These are phyloP conservation scores for Xerocomus potaroensis DNA, from an alignment of 768 basidiomycete genomes.

Conservation along the genomic window DNA sequence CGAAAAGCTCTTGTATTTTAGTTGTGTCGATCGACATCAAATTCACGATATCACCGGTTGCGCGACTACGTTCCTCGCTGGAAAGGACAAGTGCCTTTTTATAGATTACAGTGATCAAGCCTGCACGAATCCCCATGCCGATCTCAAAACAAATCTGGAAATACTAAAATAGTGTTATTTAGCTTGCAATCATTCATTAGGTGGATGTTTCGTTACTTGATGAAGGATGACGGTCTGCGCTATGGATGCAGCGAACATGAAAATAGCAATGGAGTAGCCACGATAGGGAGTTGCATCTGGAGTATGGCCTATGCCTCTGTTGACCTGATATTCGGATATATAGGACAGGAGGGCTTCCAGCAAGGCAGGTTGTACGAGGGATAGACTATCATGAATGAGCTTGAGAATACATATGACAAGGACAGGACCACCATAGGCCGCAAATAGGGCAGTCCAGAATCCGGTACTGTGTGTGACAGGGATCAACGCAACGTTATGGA, in stretches of 20 bases:
- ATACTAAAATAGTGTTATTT: no score
- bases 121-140: conserved; percentile 92
- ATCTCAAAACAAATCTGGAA: conserved; percentile 81
- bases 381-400: conserved; percentile 71
- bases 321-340: conserved; percentile 70
- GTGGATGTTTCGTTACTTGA: conserved; percentile 45
- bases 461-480: conserved; percentile 40
- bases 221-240: conserved; percentile 76
- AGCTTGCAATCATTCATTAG: neutral
- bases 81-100: conserved; percentile 81
- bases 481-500: neutral
- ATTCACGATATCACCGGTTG: conserved; percentile 92
- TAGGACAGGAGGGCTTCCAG: conserved; percentile 76
- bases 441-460: conserved; percentile 69
- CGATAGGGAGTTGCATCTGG: conserved; percentile 41
- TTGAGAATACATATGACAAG: conserved; percentile 60
- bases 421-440: conserved; percentile 79
- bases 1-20: conserved; percentile 74
- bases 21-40: conserved; percentile 86
- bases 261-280: conserved; percentile 70
- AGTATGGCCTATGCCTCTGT: conserved; percentile 31
- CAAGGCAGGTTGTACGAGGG: conserved; percentile 85
- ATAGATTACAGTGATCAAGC: conserved; percentile 83
- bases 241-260: conserved; percentile 83
- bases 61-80: conserved; percentile 75